Percentiles rank a stretch among this genome's conserved stretches.
Conservation (phyloP, 108 stramenopile genomes). For the Epithemia pelagica region DNA sequence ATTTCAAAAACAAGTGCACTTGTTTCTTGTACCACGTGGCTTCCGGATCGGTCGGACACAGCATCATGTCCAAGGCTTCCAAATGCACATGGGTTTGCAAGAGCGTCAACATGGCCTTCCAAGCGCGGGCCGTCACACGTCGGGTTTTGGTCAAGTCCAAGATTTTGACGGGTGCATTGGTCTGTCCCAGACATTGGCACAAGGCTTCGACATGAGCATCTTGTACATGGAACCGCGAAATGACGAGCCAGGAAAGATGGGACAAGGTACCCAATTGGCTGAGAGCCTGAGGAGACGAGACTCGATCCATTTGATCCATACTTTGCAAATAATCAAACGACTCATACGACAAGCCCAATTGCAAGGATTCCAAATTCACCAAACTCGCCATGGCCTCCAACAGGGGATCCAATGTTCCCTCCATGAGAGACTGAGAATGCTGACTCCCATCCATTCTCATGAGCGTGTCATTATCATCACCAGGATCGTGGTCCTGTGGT, state of each 20-base stretch:
- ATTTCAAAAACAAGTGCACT: not conserved
- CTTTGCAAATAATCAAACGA: not conserved
- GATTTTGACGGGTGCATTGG: not conserved
- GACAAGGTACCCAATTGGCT: constrained; percentile 1
- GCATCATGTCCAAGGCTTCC: not conserved
- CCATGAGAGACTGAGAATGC: not conserved
- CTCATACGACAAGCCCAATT: not conserved
- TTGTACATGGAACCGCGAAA: not conserved
- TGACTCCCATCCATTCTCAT: not conserved
- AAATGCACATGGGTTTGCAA: not conserved
- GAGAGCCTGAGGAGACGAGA: not conserved
- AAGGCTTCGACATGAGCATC: constrained; percentile 1
- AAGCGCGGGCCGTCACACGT: not conserved
- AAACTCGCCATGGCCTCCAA: not conserved
- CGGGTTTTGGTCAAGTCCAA: not conserved
- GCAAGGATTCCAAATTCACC: not conserved
- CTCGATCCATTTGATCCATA: not conserved
- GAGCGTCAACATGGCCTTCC: not conserved
- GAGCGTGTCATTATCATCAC: not conserved
- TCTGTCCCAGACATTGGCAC: not conserved
- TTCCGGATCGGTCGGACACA: not conserved
- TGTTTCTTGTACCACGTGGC: not conserved
- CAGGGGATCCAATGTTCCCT: not conserved
- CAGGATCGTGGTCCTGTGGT: not conserved
- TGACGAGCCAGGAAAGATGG: not conserved